These are phyloP conservation scores for Naganishia vaughanmartiniae DNA, from an alignment of 768 basidiomycete genomes.

Conservation along the genomic window DNA sequence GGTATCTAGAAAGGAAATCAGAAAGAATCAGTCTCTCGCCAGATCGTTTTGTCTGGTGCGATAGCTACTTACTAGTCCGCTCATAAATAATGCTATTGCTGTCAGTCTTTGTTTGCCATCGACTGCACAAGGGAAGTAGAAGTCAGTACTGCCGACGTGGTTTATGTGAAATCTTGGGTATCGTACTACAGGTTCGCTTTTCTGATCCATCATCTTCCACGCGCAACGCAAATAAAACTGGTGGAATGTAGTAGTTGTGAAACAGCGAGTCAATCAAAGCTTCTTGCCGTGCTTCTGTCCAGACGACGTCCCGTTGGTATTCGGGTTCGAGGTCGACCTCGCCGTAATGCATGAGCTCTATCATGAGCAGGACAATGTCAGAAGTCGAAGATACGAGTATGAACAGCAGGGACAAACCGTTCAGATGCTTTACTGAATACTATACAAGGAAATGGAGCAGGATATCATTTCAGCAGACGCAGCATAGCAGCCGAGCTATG, in stretches of 20 bases:
- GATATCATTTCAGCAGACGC: neutral
- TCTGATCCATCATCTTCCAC: slow-evolving; percentile 24
- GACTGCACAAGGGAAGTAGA: slow-evolving; percentile 9
- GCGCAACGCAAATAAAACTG: slow-evolving; percentile 27
- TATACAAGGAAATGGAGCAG: neutral
- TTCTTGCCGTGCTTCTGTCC: slow-evolving; percentile 29
- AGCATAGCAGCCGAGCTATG: neutral
- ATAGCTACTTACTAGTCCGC: slow-evolving; percentile 15
- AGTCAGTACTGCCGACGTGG: neutral
- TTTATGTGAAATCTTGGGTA: neutral
- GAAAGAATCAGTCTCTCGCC: neutral
- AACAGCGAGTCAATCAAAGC: slow-evolving; percentile 32
- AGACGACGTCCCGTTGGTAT: slow-evolving; percentile 33
- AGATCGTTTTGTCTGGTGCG: neutral
- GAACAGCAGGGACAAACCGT: neutral
- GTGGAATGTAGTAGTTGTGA: slow-evolving; percentile 32
- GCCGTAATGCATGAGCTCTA: slow-evolving; percentile 25
- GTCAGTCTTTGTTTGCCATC: slow-evolving; percentile 34
- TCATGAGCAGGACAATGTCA: neutral
- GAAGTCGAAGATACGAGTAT: neutral
- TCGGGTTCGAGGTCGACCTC: slow-evolving; percentile 31
- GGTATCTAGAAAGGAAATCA: slow-evolving; percentile 16
- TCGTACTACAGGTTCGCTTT: slow-evolving; percentile 30
- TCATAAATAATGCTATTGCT: slow-evolving; percentile 31
- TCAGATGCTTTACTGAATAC: slow-evolving; percentile 15